Evolutionary conservation across 192 early-diverging fungal species (phyloP).

Genomic region (Coemansia sp.): DNA sequence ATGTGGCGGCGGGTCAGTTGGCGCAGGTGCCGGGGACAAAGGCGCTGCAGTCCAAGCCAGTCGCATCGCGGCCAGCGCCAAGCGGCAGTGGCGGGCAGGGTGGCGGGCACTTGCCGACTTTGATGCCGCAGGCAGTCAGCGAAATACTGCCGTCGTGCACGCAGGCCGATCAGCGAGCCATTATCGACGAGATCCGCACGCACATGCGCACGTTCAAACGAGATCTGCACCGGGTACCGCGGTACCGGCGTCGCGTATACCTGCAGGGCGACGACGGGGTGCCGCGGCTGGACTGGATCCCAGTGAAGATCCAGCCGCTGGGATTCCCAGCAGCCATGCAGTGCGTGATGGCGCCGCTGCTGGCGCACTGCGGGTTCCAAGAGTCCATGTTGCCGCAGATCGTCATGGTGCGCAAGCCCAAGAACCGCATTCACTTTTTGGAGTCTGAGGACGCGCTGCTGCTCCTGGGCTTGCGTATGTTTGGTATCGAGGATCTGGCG

Average conservation of each 20-base stretch:
- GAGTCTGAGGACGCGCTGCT: conserved; percentile 52
- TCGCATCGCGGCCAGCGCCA: not conserved
- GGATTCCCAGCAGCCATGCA: conserved; percentile 38
- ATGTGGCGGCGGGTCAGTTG: conserved; percentile 8
- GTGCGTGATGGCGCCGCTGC: conserved; percentile 29
- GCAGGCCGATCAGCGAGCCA: conserved; percentile 23
- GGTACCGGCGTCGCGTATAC: conserved; percentile 40
- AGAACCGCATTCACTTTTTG: conserved; percentile 58
- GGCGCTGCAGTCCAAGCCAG: conserved; percentile 27
- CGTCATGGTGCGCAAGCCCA: conserved; percentile 51
- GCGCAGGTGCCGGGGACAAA: conserved; percentile 20
- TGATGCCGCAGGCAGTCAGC: conserved; percentile 14
- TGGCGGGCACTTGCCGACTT: conserved; percentile 1
- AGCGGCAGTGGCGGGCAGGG: not conserved
- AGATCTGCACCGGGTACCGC: conserved; percentile 50
- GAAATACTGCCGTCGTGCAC: conserved; percentile 31
- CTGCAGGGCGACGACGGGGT: conserved; percentile 54
- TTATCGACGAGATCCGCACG: conserved; percentile 36
- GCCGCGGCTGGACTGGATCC: conserved; percentile 48
- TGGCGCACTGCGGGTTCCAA: conserved; percentile 39
- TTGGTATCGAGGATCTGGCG: conserved; percentile 54
- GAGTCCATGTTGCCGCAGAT: conserved; percentile 50
- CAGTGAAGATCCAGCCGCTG: conserved; percentile 39
- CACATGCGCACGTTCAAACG: conserved; percentile 47
- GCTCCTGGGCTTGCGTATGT: conserved; percentile 49